Evolutionary conservation across 148 eudicot species (phyloP), one percentile per base, ranked within the genome.

Genomic region (Nyssa sinensis): DNA sequence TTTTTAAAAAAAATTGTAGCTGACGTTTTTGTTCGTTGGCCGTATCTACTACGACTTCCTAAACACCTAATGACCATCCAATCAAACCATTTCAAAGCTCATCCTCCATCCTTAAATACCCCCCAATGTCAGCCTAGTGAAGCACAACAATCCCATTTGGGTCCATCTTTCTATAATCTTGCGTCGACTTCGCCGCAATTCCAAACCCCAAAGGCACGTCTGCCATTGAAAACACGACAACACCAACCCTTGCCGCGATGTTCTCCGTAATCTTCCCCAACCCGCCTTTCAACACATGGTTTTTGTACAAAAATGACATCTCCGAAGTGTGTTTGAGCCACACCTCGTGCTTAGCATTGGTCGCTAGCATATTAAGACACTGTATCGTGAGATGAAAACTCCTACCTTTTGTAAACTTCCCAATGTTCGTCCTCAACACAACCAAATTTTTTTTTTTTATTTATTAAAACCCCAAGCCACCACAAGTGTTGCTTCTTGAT

Each of bases 131-230:
- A 6, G 88, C 90, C 73, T 92, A 96, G 34, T 87, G 87, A 77
- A 90, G 85, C 63, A 94, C 98, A 14, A 94, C 97, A 75, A 94
- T 87, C 68, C 88, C 91, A 75, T 91, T 92, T 0, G 98, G 98
- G 37, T 90, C 97, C 82, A 89, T 82, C 74, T 92, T 94, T 75
- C 98, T 74, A 55, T 87, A 83, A 76, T 94, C 93, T 61, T 81
- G 88, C 1, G 97, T 92, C 10, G 87, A 81, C 73, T 90, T 92
- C 0, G 90, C 89, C 0, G 97, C 98, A 12, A 90, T 73, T 1
- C 97, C 98, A 14, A 94, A 94, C 7, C 97, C 98, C 71, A 94
- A 75, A 12, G 97, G 93, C 72, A 94, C 82, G 85, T 94, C 98
- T 21, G 96, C 76, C 98, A 94, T 94, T 0, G 96, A 90, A 73